Percentiles rank a stretch among this genome's conserved stretches.
These are phyloP conservation scores for Psilocybe subaeruginosa DNA, from an alignment of 768 basidiomycete genomes.

Conservation along the genomic window DNA sequence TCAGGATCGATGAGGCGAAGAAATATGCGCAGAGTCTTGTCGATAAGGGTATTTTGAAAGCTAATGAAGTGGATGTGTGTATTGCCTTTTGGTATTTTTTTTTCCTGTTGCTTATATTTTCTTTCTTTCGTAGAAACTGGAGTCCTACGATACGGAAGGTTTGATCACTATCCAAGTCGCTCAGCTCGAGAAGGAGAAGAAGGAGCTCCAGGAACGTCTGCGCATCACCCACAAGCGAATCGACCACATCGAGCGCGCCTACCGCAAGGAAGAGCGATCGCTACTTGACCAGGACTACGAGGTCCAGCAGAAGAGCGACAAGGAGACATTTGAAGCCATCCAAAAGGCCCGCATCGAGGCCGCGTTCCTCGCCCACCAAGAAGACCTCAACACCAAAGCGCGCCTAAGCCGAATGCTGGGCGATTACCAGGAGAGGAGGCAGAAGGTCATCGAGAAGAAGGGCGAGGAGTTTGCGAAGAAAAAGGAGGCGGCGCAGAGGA, in stretches of 20 bases:
- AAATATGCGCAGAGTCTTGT: slow-evolving; percentile 85
- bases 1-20: slow-evolving; percentile 81
- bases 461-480: slow-evolving; percentile 67
- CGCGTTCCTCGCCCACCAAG: slow-evolving; percentile 58
- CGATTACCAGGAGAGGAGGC: slow-evolving; percentile 64
- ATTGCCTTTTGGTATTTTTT: slow-evolving; percentile 10
- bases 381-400: slow-evolving; percentile 74
- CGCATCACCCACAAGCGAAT: slow-evolving; percentile 86
- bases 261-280: slow-evolving; percentile 90
- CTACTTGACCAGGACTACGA: slow-evolving; percentile 87
- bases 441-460: slow-evolving; percentile 57
- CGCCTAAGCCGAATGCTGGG: slow-evolving; percentile 72
- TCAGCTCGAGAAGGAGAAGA: slow-evolving; percentile 97
- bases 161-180: slow-evolving; percentile 91
- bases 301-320: slow-evolving; percentile 79
- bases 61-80: slow-evolving; percentile 68
- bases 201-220: slow-evolving; percentile 78
- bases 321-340: slow-evolving; percentile 62
- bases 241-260: slow-evolving; percentile 94
- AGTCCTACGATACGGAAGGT: slow-evolving; percentile 81
- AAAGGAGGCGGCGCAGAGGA: slow-evolving; percentile 58
- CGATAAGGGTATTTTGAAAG: slow-evolving; percentile 72
- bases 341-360: slow-evolving; percentile 61
- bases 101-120: slow-evolving; percentile 1
- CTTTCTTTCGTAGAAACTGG: slow-evolving; percentile 64